Evolutionary conservation across 2,329 filamentous ascomycete species (phyloP).

Genomic region (Seiridium cupressi): DNA sequence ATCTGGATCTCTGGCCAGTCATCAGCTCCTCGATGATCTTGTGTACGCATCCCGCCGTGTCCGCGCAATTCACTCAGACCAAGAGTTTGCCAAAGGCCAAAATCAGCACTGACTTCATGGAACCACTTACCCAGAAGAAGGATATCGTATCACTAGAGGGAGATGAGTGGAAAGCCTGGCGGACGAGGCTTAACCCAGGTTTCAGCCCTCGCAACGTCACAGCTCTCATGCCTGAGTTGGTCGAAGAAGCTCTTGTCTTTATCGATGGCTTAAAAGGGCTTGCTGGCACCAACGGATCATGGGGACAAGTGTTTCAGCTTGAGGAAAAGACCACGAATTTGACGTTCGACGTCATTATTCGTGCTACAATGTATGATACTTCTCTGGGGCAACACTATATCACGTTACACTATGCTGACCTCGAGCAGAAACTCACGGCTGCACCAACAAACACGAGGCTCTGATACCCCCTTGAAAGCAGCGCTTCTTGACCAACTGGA

Average conservation of each 20-base stretch:
- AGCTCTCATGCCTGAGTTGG: conserved; percentile 23
- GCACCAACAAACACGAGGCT: background rate
- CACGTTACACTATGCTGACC: background rate
- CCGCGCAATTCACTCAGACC: conserved; percentile 4
- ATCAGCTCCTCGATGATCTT: background rate
- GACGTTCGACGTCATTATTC: conserved; percentile 21
- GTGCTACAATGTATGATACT: conserved; percentile 15
- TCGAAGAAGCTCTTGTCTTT: conserved; percentile 22
- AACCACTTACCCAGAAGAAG: background rate
- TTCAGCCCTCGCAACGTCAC: conserved; percentile 31
- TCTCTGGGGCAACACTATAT: conserved; percentile 1
- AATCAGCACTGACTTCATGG: background rate
- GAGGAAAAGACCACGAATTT: conserved; percentile 19
- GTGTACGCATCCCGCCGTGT: background rate
- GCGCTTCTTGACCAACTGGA: background rate
- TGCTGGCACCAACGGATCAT: conserved; percentile 9
- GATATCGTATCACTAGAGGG: conserved; percentile 26
- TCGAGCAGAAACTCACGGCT: background rate
- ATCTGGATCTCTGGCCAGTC: conserved; percentile 7
- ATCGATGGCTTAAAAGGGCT: conserved; percentile 13
- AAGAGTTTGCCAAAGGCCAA: conserved; percentile 3
- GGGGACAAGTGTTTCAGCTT: conserved; percentile 18
- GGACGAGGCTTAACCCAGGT: conserved; percentile 28
- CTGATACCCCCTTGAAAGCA: background rate
- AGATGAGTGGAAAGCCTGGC: conserved; percentile 18